phyloP scores from a whole-genome alignment of 352 stramenopile species.

The Globisporangium apiculatum region DNA sequence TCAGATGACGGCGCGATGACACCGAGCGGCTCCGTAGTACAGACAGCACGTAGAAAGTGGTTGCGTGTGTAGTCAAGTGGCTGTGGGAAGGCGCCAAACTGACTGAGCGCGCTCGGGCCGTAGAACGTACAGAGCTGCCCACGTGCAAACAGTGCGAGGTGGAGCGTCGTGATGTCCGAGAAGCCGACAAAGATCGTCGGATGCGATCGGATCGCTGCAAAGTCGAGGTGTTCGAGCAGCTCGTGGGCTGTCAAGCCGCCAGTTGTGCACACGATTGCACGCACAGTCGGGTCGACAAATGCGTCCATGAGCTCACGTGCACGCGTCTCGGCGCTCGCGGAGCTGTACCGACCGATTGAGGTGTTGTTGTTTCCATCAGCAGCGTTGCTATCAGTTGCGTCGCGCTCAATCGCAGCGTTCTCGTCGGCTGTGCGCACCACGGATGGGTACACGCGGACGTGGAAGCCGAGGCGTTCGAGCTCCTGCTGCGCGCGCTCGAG shows the following conservation, averaged over 20 bases:
- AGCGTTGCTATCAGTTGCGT: not conserved
- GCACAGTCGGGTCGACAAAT: slow-evolving; percentile 31
- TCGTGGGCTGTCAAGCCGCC: slow-evolving; percentile 56
- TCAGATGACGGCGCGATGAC: slow-evolving; percentile 26
- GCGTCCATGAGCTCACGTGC: slow-evolving; percentile 44
- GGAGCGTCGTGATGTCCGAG: slow-evolving; percentile 59
- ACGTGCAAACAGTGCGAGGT: slow-evolving; percentile 40
- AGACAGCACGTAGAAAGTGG: slow-evolving; percentile 28
- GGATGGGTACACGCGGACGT: slow-evolving; percentile 39
- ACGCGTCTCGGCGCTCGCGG: slow-evolving; percentile 32
- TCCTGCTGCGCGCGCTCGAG: slow-evolving; percentile 26
- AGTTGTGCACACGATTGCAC: slow-evolving; percentile 46
- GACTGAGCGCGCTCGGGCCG: slow-evolving; percentile 38
- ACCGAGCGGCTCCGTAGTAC: slow-evolving; percentile 19
- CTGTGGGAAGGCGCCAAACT: slow-evolving; percentile 56
- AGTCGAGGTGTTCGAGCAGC: slow-evolving; percentile 54
- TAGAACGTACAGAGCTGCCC: slow-evolving; percentile 49
- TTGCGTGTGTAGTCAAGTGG: slow-evolving; percentile 37
- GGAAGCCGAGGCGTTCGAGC: slow-evolving; percentile 29
- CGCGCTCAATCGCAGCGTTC: slow-evolving; percentile 13
- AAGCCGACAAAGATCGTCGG: slow-evolving; percentile 53
- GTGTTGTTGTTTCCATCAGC: not conserved
- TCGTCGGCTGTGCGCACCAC: slow-evolving; percentile 26
- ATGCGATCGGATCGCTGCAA: slow-evolving; percentile 29
- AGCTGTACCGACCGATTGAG: slow-evolving; percentile 26